A percentile compares a stretch with the other conserved stretches of the same genome.
phyloP scores from a whole-genome alignment of 2,329 filamentous ascomycete genomes.

The Trichoderma sp. region DNA sequence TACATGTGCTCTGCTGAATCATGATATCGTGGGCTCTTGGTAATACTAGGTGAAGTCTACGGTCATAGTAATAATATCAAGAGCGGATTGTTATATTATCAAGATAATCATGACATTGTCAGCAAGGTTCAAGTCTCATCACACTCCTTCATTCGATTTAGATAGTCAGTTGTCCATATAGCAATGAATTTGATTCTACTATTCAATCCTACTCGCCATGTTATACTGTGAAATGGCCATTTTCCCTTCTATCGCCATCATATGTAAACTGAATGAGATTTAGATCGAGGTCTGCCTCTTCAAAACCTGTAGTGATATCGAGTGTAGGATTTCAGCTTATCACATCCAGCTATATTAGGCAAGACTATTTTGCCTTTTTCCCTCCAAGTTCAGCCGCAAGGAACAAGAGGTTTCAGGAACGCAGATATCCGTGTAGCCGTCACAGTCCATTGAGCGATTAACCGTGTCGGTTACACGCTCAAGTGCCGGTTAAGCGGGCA shows the following conservation, averaged over 20 bases:
- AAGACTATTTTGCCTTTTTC: constrained; percentile 7
- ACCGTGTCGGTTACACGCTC: no score
- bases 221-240: not conserved
- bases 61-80: not conserved
- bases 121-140: not conserved
- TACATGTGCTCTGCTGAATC: not conserved
- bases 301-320: not conserved
- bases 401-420: not conserved
- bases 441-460: no score
- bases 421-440: no score
- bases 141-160: constrained; percentile 1
- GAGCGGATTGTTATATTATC: not conserved
- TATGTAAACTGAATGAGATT: not conserved
- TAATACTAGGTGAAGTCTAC: not conserved
- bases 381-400: constrained; percentile 11
- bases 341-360: constrained; percentile 10
- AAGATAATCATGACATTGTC: not conserved
- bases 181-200: constrained; percentile 9
- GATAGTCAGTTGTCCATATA: not conserved
- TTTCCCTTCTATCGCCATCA: not conserved
- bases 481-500: not conserved
- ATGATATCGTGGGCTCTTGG: not conserved
- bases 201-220: not conserved
- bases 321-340: not conserved
- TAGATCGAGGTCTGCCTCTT: not conserved